Evolutionary conservation across 2,329 filamentous ascomycete species (phyloP), one percentile per base, ranked within the genome.

Genomic region (Colletotrichum limetticola): DNA sequence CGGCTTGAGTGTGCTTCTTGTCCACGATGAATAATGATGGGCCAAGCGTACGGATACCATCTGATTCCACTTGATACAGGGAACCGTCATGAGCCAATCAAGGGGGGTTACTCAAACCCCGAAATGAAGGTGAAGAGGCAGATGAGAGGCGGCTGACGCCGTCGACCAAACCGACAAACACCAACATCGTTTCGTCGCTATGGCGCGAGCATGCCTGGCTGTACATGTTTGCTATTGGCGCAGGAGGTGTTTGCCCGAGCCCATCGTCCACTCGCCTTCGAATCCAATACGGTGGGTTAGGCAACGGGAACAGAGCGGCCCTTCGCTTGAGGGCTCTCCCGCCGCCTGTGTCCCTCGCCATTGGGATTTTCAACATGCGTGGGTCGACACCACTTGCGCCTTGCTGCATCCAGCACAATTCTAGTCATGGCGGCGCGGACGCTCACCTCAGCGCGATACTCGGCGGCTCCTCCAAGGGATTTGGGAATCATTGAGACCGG

Each of bases 361-460:
- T 22, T 66, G 53, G 60, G 22, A 58, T 59, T 59, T 52, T 28
- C 42, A 37, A 53, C 37, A 28, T 32, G 46, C 6, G 30, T 46
- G 30, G 55, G 32, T 67, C 35, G 56, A 24, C 67, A 66, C 46
- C 55, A 26, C 5, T 22, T 30, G 28, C 30, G 37, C 67, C 30
- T 66, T 58, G 61, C 53, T 66, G 62, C n/a, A 49, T 46, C 26
- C 19, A 55, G 56, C 46, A 22, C 32, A 28, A 59, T 16, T 46
- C 61, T 70, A 24, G 58, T 61, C 55, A 56, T 42, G 30, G 11
- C 30, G n/a, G 67, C 28, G 67, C 28, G 42, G 53, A 70, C 28
- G 68, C 62, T 71, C 68, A 71, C 62, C 64, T 67, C 68, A 71
- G 68, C 68, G 46, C 49, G 42, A 55, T 12, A 22, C 55, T 46